Evolutionary conservation across 805 yeast species (phyloP).

Genomic region (Wickerhamiella qilinensis): DNA sequence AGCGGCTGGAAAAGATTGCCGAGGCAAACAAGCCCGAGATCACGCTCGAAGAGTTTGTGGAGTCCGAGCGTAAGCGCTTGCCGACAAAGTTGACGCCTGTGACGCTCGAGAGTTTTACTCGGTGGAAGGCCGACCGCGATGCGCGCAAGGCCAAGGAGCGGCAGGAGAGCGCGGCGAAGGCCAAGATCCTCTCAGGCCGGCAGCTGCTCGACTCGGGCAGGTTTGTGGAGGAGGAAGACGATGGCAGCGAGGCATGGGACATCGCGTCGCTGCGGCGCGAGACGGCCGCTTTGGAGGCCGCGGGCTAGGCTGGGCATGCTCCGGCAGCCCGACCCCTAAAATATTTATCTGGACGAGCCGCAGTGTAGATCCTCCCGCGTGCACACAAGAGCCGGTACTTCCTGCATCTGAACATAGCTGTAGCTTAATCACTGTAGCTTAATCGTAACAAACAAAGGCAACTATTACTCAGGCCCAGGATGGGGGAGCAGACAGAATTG

Average conservation of each 20-base stretch:
- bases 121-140: slow-evolving; percentile 65
- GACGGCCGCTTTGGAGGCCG: slow-evolving; percentile 13
- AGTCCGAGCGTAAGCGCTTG: slow-evolving; percentile 75
- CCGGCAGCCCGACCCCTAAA: slow-evolving; percentile 3
- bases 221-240: slow-evolving; percentile 20
- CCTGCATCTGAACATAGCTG: too few relatives aligned
- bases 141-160: slow-evolving; percentile 33
- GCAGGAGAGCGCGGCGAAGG: slow-evolving; percentile 30
- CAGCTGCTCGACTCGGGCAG: slow-evolving; percentile 27
- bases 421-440: too few relatives aligned
- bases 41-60: slow-evolving; percentile 89
- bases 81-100: slow-evolving; percentile 71
- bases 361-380: too few relatives aligned
- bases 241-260: slow-evolving; percentile 22
- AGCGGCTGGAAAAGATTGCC: slow-evolving; percentile 73
- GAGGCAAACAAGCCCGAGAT: slow-evolving; percentile 74
- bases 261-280: slow-evolving; percentile 22
- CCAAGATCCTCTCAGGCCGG: slow-evolving; percentile 19
- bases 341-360: too few relatives aligned
- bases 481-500: too few relatives aligned
- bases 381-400: too few relatives aligned
- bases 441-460: too few relatives aligned
- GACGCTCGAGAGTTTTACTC: slow-evolving; percentile 58
- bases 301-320: too few relatives aligned
- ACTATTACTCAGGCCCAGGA: too few relatives aligned